A percentile compares a stretch with the other conserved stretches of the same genome.
Evolutionary conservation across 148 eudicot genomes (phyloP).

Genomic region (Diospyros lotus): DNA sequence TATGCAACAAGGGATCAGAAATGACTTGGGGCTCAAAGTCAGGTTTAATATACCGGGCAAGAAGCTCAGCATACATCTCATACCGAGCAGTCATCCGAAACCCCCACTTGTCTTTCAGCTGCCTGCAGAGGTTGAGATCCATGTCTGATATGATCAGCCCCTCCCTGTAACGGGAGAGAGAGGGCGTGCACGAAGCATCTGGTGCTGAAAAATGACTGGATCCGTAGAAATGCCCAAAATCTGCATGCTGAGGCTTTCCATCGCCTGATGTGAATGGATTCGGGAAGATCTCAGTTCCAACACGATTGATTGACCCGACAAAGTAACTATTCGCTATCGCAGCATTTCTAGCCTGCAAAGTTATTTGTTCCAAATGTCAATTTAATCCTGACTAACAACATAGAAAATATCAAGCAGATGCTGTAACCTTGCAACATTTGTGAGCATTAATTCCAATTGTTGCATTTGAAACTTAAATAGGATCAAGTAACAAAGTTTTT

Average conservation of each 20-base stretch:
- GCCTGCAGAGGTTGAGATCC: constrained; percentile 96
- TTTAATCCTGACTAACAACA: background rate
- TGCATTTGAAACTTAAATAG: background rate
- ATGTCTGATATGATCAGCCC: constrained; percentile 81
- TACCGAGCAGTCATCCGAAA: constrained; percentile 93
- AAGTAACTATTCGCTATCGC: constrained; percentile 93
- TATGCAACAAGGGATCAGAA: constrained; percentile 71
- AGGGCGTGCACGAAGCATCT: constrained; percentile 90
- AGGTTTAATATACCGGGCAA: constrained; percentile 54
- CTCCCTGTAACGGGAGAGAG: constrained; percentile 73
- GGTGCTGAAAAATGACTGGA: constrained; percentile 94
- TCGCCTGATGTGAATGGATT: constrained; percentile 96
- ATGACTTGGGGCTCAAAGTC: constrained; percentile 86
- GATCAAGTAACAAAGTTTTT: background rate
- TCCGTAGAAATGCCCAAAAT: constrained; percentile 97
- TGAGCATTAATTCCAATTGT: background rate
- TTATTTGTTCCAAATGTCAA: background rate
- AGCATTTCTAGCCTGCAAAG: constrained; percentile 88
- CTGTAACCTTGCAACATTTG: background rate
- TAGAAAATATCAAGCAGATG: constrained; percentile 2
- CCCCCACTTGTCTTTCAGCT: constrained; percentile 93
- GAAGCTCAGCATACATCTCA: constrained; percentile 72
- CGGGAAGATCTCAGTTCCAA: constrained; percentile 86
- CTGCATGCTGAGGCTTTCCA: constrained; percentile 88
- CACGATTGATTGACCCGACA: constrained; percentile 93